These are phyloP conservation scores for Hyaloscypha finlandica DNA, from an alignment of 495 filamentous ascomycete genomes.

Conservation along the genomic window DNA sequence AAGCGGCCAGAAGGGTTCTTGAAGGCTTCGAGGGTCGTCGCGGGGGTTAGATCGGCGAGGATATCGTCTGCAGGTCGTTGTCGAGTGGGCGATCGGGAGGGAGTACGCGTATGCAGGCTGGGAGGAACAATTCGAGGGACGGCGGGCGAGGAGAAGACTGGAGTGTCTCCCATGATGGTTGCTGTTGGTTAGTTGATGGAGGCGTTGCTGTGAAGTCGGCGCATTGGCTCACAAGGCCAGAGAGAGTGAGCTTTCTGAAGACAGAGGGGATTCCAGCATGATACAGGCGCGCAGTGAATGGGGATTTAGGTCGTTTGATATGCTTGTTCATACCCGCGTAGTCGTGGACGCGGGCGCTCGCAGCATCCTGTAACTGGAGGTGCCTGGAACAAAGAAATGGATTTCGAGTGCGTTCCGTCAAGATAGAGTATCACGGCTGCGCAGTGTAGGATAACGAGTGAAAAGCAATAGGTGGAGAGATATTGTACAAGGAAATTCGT, in stretches of 20 bases:
- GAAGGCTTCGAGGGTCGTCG: slow-evolving; percentile 57
- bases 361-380: slow-evolving; percentile 5
- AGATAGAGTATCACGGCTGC: background rate
- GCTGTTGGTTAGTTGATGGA: slow-evolving; percentile 22
- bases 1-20: slow-evolving; percentile 55
- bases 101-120: slow-evolving; percentile 19
- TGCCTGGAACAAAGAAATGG: slow-evolving; percentile 7
- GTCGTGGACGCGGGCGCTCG: slow-evolving; percentile 8
- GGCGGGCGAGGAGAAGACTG: slow-evolving; percentile 5
- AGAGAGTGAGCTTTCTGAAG: background rate
- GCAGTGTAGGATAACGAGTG: background rate
- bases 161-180: slow-evolving; percentile 22
- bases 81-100: slow-evolving; percentile 36
- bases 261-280: slow-evolving; percentile 15
- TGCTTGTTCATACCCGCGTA: slow-evolving; percentile 18
- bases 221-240: slow-evolving; percentile 16
- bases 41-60: slow-evolving; percentile 54
- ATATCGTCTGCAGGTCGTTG: slow-evolving; percentile 46
- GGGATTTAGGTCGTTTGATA: slow-evolving; percentile 12
- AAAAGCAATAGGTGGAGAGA: background rate
- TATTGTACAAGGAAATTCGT: slow-evolving; percentile 7
- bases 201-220: slow-evolving; percentile 11
- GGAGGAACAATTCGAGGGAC: slow-evolving; percentile 25
- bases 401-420: background rate
- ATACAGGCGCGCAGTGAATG: slow-evolving; percentile 14